phyloP scores from a whole-genome alignment of 148 eudicot genomes.

The Vaccinium macrocarpon region DNA sequence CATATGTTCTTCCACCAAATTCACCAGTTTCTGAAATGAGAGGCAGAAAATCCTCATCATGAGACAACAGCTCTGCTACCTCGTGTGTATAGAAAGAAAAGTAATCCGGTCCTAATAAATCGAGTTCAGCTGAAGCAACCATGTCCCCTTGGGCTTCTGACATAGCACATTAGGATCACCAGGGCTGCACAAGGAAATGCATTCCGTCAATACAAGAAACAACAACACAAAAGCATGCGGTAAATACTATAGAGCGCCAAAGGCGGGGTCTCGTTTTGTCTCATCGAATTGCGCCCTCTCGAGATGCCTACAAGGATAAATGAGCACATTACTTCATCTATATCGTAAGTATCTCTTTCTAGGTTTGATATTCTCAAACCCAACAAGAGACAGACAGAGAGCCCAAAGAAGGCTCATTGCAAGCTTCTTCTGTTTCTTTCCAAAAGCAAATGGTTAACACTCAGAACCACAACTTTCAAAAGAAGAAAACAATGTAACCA shows the following conservation, averaged over 20 bases:
- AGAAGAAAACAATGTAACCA: not conserved
- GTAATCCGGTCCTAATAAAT: conserved; percentile 48
- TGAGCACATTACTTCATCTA: not conserved
- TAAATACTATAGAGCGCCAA: not conserved
- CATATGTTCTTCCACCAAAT: conserved; percentile 5
- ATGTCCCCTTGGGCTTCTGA: conserved; percentile 29
- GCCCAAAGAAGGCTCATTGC: conserved; percentile 3
- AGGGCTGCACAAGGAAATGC: conserved; percentile 11
- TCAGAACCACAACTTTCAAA: not conserved
- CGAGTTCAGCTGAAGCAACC: conserved; percentile 27
- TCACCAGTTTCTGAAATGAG: conserved; percentile 25
- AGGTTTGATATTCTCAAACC: not conserved
- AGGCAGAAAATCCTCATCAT: conserved; percentile 33
- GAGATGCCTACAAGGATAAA: not conserved
- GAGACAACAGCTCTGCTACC: conserved; percentile 40
- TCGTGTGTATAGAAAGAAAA: conserved; percentile 55
- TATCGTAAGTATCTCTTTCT: not conserved
- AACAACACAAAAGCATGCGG: not conserved
- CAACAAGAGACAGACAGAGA: not conserved
- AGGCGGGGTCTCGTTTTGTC: not conserved
- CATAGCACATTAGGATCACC: conserved; percentile 30
- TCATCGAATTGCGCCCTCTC: not conserved
- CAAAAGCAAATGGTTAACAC: not conserved
- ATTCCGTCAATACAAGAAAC: conserved; percentile 9
- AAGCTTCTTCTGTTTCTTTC: not conserved